Conservation (phyloP, 805 yeast genomes). For the Phaffomyces antillensis region DNA sequence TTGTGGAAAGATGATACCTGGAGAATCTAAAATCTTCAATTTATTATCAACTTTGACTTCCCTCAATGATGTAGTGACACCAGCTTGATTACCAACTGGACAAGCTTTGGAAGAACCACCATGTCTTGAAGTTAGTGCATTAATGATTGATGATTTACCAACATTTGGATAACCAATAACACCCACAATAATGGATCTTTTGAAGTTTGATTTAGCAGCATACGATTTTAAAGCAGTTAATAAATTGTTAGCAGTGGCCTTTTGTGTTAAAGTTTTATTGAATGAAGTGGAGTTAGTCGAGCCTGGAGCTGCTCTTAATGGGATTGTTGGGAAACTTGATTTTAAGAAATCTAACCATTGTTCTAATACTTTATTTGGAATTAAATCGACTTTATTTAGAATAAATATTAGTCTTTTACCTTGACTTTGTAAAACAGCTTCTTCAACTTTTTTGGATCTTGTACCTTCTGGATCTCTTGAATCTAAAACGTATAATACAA, state of each 20-base stretch:
- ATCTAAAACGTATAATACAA: conserved; percentile 82
- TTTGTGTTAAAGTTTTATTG: conserved; percentile 65
- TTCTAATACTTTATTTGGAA: conserved; percentile 77
- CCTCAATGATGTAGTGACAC: conserved; percentile 88
- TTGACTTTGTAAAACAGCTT: conserved; percentile 73
- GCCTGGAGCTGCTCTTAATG: conserved; percentile 73
- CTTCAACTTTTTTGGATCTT: conserved; percentile 85
- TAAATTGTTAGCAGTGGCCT: conserved; percentile 65
- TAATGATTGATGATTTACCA: conserved; percentile 92
- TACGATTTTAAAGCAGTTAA: conserved; percentile 79
- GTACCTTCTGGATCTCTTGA: conserved; percentile 97
- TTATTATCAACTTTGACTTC: conserved; percentile 90
- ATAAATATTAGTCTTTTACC: conserved; percentile 80
- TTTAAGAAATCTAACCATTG: conserved; percentile 79
- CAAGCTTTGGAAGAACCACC: conserved; percentile 70
- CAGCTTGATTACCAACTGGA: conserved; percentile 97
- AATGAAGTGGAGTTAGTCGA: conserved; percentile 63
- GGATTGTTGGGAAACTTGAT: conserved; percentile 85
- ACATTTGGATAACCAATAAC: conserved; percentile 97
- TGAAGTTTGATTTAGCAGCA: conserved; percentile 75
- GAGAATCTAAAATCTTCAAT: conserved; percentile 85
- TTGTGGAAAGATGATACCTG: conserved; percentile 93
- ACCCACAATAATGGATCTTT: conserved; percentile 87
- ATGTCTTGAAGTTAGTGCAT: conserved; percentile 78
- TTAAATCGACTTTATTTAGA: conserved; percentile 85